Evolutionary conservation across 208 protist species (phyloP).

Genomic region (Crithidia mellificae): DNA sequence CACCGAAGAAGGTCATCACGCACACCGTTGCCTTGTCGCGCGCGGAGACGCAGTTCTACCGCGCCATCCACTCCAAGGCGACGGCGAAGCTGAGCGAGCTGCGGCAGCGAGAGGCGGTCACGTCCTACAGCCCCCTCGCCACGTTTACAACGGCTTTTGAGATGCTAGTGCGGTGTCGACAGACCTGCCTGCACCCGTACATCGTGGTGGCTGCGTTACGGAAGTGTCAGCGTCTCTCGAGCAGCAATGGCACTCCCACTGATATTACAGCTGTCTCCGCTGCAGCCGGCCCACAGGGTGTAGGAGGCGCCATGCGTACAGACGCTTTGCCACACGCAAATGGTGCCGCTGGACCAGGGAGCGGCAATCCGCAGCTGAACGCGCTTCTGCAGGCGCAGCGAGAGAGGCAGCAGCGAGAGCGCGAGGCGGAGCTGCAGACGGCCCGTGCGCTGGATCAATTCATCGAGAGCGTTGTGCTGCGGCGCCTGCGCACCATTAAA

Average conservation of each 20-base stretch:
- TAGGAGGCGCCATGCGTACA: too few species aligned
- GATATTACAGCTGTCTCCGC: not conserved
- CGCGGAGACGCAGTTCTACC: conserved; percentile 54
- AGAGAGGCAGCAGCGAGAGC: conserved; percentile 1
- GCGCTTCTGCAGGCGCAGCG: conserved; percentile 1
- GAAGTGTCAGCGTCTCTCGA: conserved; percentile 24
- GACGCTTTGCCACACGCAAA: too few species aligned
- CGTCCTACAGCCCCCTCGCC: conserved; percentile 20
- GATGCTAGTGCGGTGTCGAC: conserved; percentile 85
- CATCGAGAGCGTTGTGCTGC: conserved; percentile 26
- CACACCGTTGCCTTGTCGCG: conserved; percentile 39
- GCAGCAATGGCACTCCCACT: not conserved
- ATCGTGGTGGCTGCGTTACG: conserved; percentile 72
- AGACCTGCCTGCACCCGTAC: conserved; percentile 83
- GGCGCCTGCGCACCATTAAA: conserved; percentile 22
- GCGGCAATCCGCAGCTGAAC: too few species aligned
- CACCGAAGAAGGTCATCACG: conserved; percentile 38
- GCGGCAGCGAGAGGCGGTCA: conserved; percentile 17
- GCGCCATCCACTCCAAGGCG: conserved; percentile 48
- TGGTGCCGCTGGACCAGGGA: too few species aligned
- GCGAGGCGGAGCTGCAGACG: conserved; percentile 16
- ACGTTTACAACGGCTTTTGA: conserved; percentile 77
- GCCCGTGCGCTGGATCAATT: conserved; percentile 26
- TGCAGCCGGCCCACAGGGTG: too few species aligned
- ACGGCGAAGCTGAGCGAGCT: conserved; percentile 48